phyloP scores from a whole-genome alignment of 352 stramenopile species.

The Globisporangium emineosum region DNA sequence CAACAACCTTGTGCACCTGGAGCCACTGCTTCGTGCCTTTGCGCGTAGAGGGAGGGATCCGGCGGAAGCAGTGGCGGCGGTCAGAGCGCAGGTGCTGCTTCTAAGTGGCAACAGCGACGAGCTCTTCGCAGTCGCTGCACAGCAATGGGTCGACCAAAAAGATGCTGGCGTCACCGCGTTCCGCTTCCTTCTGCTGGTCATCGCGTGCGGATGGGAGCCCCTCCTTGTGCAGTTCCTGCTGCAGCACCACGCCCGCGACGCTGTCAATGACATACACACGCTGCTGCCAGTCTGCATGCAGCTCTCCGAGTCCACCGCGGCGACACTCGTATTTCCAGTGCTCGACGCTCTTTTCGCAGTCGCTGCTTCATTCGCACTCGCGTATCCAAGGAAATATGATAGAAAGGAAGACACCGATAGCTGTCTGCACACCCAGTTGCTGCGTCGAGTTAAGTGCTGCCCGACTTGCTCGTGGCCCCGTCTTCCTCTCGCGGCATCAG shows the following conservation, averaged over 20 bases:
- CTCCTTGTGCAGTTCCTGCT: conserved; percentile 33
- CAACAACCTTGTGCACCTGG: background rate
- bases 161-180: conserved; percentile 2
- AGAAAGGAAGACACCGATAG: background rate
- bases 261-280: conserved; percentile 16
- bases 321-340: background rate
- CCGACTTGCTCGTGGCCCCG: background rate
- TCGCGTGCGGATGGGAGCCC: conserved; percentile 25
- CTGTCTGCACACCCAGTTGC: background rate
- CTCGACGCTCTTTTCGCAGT: conserved; percentile 6
- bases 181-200: conserved; percentile 24
- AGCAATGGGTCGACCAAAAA: conserved; percentile 17
- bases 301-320: background rate
- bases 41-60: background rate
- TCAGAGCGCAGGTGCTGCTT: background rate
- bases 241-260: conserved; percentile 29
- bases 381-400: background rate
- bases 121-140: conserved; percentile 19
- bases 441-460: background rate
- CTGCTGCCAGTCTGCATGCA: conserved; percentile 5
- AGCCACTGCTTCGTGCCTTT: background rate
- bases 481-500: background rate
- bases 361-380: background rate
- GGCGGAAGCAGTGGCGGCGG: background rate
- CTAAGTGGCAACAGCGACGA: conserved; percentile 6